These are phyloP conservation scores for Dipteronia dyeriana DNA, from an alignment of 345 rosid species.

Conservation along the genomic window DNA sequence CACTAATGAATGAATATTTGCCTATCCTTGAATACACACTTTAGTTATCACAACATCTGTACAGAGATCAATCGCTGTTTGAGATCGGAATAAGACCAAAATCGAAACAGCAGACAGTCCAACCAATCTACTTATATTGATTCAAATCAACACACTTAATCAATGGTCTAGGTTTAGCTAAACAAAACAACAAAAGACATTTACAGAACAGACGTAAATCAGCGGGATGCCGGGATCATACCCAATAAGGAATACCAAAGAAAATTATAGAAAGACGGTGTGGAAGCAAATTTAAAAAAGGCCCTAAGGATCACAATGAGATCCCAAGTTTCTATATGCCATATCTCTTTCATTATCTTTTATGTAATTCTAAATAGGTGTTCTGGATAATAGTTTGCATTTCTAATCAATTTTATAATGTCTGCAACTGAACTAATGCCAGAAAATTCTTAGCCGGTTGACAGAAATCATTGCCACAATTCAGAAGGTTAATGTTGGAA, in stretches of 20 bases:
- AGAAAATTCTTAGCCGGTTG: not conserved
- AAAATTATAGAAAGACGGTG: not conserved
- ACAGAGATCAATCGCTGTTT: not conserved
- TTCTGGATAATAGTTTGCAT: not conserved
- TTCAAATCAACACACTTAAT: not conserved
- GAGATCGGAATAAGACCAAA: not conserved
- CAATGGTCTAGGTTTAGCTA: too few relatives aligned
- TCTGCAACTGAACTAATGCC: constrained; percentile 5
- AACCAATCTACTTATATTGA: not conserved
- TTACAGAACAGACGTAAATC: not conserved
- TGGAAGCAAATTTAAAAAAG: not conserved
- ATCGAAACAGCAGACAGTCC: not conserved
- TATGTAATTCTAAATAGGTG: not conserved
- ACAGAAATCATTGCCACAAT: not conserved
- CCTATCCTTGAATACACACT: not conserved
- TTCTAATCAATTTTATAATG: not conserved
- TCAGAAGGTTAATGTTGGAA: not conserved
- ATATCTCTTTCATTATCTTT: not conserved
- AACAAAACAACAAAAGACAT: too few relatives aligned
- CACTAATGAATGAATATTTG: not conserved
- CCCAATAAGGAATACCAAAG: not conserved
- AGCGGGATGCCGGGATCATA: not conserved
- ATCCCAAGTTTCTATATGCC: not conserved
- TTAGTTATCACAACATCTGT: not conserved
- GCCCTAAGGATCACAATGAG: not conserved